Conservation (phyloP, 495 filamentous ascomycete genomes). For the Talaromyces trachyspermus region DNA sequence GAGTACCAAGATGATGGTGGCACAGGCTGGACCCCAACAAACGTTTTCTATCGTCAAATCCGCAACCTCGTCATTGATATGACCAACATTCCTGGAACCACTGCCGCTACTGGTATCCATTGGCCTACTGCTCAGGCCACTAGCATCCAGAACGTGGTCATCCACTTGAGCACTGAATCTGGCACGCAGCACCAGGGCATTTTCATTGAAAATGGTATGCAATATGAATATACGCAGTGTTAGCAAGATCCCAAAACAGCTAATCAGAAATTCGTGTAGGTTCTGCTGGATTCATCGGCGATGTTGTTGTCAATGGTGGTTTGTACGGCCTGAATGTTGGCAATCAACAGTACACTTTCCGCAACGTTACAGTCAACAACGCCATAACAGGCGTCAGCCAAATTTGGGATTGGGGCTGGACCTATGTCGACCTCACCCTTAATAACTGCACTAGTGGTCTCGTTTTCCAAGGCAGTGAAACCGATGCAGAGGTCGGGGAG, state of each 20-base stretch:
- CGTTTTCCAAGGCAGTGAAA: conserved; percentile 39
- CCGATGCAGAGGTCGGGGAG: conserved; percentile 35
- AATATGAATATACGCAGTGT: not conserved
- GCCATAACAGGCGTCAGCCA: conserved; percentile 55
- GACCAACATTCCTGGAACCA: conserved; percentile 53
- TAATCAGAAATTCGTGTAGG: conserved; percentile 30
- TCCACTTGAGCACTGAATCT: conserved; percentile 76
- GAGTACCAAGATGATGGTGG: conserved; percentile 27
- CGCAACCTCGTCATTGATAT: conserved; percentile 92
- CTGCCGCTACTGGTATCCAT: conserved; percentile 74
- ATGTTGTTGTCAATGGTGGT: conserved; percentile 66
- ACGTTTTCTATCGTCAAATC: conserved; percentile 96
- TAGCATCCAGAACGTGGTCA: conserved; percentile 79
- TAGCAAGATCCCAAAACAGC: not conserved
- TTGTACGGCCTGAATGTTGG: conserved; percentile 55
- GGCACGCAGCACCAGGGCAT: conserved; percentile 64
- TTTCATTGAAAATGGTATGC: conserved; percentile 63
- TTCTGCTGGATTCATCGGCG: conserved; percentile 62
- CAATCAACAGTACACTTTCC: conserved; percentile 77
- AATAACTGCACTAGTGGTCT: conserved; percentile 50
- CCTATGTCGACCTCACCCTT: conserved; percentile 42
- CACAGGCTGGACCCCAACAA: conserved; percentile 46
- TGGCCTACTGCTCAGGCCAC: conserved; percentile 98
- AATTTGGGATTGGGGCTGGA: conserved; percentile 55
- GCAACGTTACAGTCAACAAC: conserved; percentile 61